Percentiles rank a stretch among this genome's conserved stretches.
phyloP scores from a whole-genome alignment of 345 rosid genomes.

The Gossypium ekmanianum region DNA sequence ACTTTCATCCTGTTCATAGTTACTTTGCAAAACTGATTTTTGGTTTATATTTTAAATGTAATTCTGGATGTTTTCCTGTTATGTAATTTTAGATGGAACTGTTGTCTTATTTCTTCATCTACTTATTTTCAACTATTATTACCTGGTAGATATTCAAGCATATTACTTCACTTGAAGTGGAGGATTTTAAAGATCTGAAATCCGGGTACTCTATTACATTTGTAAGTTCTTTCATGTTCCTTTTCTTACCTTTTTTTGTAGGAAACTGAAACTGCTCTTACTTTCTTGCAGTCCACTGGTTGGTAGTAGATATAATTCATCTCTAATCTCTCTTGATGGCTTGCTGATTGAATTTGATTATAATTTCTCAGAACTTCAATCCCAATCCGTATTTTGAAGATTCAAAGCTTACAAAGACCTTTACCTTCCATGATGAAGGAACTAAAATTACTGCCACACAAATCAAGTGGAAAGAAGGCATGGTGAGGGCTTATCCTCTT shows the following conservation, averaged over 20 bases:
- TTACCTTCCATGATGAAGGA: constrained; percentile 73
- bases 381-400: constrained; percentile 83
- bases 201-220: constrained; percentile 84
- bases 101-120: neutral
- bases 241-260: neutral
- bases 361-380: constrained; percentile 57
- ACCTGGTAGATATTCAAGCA: constrained; percentile 61
- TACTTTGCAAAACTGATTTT: neutral
- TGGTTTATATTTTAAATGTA: neutral
- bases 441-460: constrained; percentile 69
- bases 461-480: constrained; percentile 91
- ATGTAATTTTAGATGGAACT: neutral
- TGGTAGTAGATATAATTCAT: neutral
- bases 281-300: neutral
- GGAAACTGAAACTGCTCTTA: neutral
- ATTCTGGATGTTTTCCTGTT: neutral
- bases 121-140: neutral
- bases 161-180: constrained; percentile 33
- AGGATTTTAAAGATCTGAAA: constrained; percentile 58
- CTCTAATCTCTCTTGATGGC: neutral
- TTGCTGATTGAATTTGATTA: constrained; percentile 7
- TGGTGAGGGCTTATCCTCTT: constrained; percentile 39
- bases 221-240: constrained; percentile 43
- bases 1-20: neutral
- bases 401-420: constrained; percentile 68